Evolutionary conservation across 441 rosid genomes (phyloP).

Genomic region (Syzygium syzygioides): DNA sequence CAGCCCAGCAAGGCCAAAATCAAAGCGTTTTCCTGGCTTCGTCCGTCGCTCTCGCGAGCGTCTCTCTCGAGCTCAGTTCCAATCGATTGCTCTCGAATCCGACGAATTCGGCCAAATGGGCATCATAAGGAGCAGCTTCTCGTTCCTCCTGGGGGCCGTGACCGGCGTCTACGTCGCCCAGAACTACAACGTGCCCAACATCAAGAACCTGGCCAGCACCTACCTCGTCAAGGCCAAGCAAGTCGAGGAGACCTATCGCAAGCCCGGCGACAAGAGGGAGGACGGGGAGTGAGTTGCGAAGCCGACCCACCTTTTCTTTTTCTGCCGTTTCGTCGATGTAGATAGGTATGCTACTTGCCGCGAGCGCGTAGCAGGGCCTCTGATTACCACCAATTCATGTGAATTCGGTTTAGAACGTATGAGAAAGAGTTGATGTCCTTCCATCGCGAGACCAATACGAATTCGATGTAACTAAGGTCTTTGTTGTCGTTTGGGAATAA

Average conservation of each 20-base stretch:
- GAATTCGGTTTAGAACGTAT: neutral
- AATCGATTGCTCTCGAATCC: neutral
- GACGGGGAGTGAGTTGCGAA: neutral
- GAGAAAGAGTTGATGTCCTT: neutral
- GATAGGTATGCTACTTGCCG: neutral
- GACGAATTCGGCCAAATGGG: conserved; percentile 18
- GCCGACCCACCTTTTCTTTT: neutral
- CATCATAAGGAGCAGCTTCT: conserved; percentile 21
- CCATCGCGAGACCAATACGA: neutral
- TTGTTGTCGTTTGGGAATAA: neutral
- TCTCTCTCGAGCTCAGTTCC: neutral
- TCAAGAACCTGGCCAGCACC: conserved; percentile 17
- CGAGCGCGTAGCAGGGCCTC: neutral
- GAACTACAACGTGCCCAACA: conserved; percentile 36
- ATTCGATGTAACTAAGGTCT: neutral
- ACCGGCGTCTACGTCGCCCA: conserved; percentile 41
- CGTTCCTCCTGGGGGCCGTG: conserved; percentile 21
- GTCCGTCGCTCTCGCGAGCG: neutral
- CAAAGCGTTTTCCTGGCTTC: neutral
- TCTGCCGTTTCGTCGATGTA: neutral
- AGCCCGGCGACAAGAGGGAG: conserved; percentile 4
- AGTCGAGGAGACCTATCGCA: conserved; percentile 34
- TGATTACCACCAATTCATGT: neutral
- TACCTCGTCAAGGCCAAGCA: conserved; percentile 23
- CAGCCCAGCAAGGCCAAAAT: neutral